Conservation (phyloP, 805 yeast genomes). For the Saccharomycopsis sp. region DNA sequence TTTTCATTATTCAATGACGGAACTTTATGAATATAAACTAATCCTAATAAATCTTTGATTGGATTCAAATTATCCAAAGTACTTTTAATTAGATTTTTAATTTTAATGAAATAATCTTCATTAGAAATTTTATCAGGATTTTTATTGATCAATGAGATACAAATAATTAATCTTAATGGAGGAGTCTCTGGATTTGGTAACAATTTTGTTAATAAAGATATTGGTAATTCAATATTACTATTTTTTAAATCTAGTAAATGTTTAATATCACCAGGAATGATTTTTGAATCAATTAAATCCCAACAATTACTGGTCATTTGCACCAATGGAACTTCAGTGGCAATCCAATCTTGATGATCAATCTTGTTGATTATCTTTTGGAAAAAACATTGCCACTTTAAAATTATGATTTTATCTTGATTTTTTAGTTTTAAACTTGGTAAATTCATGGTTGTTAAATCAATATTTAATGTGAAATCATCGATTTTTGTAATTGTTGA, state of each 20-base stretch:
- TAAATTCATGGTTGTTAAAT: conserved; percentile 30
- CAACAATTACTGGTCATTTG: conserved; percentile 45
- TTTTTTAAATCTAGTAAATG: conserved; percentile 25
- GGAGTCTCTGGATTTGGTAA: conserved; percentile 31
- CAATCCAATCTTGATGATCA: background rate
- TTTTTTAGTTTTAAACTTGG: conserved; percentile 35
- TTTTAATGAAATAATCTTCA: conserved; percentile 22
- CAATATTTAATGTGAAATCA: conserved; percentile 25
- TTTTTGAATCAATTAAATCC: conserved; percentile 27
- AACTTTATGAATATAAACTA: conserved; percentile 25
- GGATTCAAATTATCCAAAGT: conserved; percentile 25
- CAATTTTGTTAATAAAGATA: conserved; percentile 27
- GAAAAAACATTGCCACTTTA: conserved; percentile 34
- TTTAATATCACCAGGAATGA: conserved; percentile 31
- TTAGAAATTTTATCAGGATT: conserved; percentile 20
- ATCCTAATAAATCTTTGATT: conserved; percentile 33
- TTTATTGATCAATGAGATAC: conserved; percentile 32
- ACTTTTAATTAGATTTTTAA: conserved; percentile 23
- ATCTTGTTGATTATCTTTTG: no score
- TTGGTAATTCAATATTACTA: conserved; percentile 32
- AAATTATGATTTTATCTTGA: conserved; percentile 24
- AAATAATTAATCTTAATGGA: conserved; percentile 33
- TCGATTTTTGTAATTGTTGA: conserved; percentile 22
- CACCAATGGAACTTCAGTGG: conserved; percentile 26
- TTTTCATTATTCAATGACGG: background rate